Conservation (phyloP, 805 yeast genomes). For the Phaffomyces antillensis region DNA sequence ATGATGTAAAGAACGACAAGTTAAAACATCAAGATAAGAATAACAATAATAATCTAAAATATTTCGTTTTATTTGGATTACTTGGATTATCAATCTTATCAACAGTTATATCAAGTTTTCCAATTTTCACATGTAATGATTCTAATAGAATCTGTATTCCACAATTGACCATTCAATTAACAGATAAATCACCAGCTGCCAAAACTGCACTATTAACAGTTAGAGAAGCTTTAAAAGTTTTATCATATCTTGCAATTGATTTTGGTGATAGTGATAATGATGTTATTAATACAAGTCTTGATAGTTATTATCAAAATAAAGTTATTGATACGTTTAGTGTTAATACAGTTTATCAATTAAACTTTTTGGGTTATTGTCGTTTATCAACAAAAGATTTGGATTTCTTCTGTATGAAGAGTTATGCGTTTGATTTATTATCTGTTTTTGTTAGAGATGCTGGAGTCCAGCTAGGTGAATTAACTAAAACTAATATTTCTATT, state of each 20-base stretch:
- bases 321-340: conserved; percentile 40
- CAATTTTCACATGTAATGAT: conserved; percentile 27
- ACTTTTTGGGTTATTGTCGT: conserved; percentile 44
- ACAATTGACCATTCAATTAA: conserved; percentile 34
- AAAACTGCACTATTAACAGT: conserved; percentile 27
- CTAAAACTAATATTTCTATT: conserved; percentile 32
- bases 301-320: conserved; percentile 22
- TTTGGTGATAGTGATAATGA: conserved; percentile 26
- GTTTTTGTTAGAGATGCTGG: conserved; percentile 46
- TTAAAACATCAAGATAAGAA: neutral
- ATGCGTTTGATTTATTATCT: conserved; percentile 41
- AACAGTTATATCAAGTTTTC: conserved; percentile 7
- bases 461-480: conserved; percentile 34
- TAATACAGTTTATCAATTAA: conserved; percentile 35
- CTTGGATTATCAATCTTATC: neutral
- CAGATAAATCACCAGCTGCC: conserved; percentile 31
- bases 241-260: conserved; percentile 40
- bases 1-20: neutral
- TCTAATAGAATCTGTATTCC: conserved; percentile 32
- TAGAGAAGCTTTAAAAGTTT: conserved; percentile 35
- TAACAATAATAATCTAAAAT: neutral
- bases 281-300: conserved; percentile 16
- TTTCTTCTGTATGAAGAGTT: conserved; percentile 28
- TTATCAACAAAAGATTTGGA: conserved; percentile 18
- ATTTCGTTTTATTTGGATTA: neutral